These are phyloP conservation scores for Chaetomium tenue DNA, from an alignment of 495 filamentous ascomycete genomes.

Conservation along the genomic window DNA sequence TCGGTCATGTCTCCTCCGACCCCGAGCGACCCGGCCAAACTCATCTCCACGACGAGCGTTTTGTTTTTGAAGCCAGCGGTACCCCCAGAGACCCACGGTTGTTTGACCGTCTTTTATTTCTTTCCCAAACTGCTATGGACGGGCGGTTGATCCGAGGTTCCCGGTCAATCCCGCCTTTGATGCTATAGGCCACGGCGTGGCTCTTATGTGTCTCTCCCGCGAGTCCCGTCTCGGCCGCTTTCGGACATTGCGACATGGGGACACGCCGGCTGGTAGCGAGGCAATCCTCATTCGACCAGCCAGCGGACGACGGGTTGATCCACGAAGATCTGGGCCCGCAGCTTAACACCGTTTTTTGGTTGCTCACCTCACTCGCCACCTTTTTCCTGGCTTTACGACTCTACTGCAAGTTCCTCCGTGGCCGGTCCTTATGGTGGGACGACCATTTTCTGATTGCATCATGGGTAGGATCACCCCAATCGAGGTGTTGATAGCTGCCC, in stretches of 20 bases:
- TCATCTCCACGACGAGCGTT: no score
- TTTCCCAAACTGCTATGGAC: background rate
- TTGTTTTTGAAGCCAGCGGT: background rate
- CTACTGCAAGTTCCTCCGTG: conserved; percentile 33
- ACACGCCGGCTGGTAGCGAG: background rate
- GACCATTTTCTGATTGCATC: conserved; percentile 34
- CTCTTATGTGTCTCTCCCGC: background rate
- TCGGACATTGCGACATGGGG: background rate
- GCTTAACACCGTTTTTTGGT: conserved; percentile 41
- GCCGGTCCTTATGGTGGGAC: conserved; percentile 35
- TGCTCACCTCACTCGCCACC: conserved; percentile 30
- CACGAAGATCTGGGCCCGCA: conserved; percentile 31
- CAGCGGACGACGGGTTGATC: conserved; percentile 11
- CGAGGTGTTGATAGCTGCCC: no score
- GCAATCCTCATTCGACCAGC: background rate
- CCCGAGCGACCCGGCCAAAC: no score
- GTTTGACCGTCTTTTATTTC: background rate
- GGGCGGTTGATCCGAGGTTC: no score
- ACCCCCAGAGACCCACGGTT: background rate
- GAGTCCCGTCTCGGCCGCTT: conserved; percentile 2
- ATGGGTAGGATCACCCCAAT: conserved; percentile 19
- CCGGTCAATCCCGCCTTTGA: no score
- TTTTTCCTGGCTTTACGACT: conserved; percentile 30
- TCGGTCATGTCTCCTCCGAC: background rate
- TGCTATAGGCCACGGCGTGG: no score